Percentiles rank a stretch among this genome's conserved stretches.
Evolutionary conservation across 2,329 filamentous ascomycete genomes (phyloP).

Genomic region (Cladosporium velox): DNA sequence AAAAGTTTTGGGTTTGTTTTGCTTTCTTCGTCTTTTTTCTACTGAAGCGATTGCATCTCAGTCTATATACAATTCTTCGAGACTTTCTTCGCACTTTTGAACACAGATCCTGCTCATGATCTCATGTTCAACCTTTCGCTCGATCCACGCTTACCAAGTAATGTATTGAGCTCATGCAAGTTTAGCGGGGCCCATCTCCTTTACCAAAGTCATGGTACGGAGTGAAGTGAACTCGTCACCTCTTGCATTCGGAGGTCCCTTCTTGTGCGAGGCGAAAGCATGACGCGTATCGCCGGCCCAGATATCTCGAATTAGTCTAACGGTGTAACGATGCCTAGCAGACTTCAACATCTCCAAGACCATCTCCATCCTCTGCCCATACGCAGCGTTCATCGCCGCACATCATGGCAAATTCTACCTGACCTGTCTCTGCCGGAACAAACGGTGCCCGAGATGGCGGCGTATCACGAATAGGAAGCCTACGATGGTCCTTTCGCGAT

Average conservation of each 20-base stretch:
- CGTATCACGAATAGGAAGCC: background rate
- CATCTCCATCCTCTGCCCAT: background rate
- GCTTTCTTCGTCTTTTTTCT: background rate
- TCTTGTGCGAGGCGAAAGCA: background rate
- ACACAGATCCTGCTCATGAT: too few relatives aligned
- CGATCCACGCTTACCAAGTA: background rate
- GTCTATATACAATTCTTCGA: background rate
- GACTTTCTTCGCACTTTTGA: background rate
- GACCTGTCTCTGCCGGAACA: background rate
- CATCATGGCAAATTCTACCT: background rate
- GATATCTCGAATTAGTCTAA: background rate
- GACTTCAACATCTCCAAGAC: background rate
- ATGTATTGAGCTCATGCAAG: too few relatives aligned
- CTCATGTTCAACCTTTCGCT: too few relatives aligned
- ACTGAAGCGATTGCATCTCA: background rate
- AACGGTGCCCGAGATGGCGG: background rate
- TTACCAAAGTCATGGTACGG: too few relatives aligned
- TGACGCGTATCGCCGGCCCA: background rate
- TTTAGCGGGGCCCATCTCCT: too few relatives aligned
- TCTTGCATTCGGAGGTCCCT: too few relatives aligned
- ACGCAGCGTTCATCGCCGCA: background rate
- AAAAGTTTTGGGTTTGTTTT: background rate
- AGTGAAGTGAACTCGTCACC: too few relatives aligned
- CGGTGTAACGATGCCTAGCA: background rate
- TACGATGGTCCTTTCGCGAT: background rate